Conservation (phyloP, 805 yeast species). For the Ogataea ganodermae region DNA sequence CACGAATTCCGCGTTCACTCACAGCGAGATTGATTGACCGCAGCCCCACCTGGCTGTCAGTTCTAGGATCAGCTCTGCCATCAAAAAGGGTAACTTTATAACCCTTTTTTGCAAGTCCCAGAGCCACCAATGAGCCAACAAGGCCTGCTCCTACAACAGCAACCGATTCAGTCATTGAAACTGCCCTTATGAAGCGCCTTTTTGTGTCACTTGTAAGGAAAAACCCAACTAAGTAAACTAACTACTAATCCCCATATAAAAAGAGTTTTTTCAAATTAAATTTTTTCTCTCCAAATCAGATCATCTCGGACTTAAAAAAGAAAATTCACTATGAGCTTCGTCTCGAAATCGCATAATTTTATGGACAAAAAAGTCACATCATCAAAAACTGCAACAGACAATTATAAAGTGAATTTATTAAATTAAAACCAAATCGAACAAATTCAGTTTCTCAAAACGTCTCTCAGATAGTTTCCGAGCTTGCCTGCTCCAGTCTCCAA, state of each 20-base stretch:
- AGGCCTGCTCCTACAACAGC: conserved; percentile 88
- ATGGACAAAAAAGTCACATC: neutral
- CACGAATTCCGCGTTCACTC: conserved; percentile 78
- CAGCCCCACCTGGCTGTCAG: conserved; percentile 33
- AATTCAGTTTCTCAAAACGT: conserved; percentile 60
- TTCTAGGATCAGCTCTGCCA: conserved; percentile 66
- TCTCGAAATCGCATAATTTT: too few relatives aligned
- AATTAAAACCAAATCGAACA: neutral
- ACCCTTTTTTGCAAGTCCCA: conserved; percentile 76
- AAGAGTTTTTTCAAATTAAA: too few relatives aligned
- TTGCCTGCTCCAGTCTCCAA: conserved; percentile 93
- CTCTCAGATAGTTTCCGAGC: conserved; percentile 82
- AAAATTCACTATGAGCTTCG: too few relatives aligned
- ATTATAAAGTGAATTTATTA: neutral
- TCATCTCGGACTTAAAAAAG: too few relatives aligned
- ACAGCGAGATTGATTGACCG: conserved; percentile 86
- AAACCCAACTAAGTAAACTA: too few relatives aligned
- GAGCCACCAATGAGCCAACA: conserved; percentile 82
- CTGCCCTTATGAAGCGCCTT: too few relatives aligned
- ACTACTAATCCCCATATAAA: too few relatives aligned
- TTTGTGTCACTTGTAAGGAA: too few relatives aligned
- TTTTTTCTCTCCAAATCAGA: neutral
- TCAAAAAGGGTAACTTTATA: conserved; percentile 74
- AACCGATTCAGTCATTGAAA: conserved; percentile 35
- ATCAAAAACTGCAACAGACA: neutral